A percentile compares a stretch with the other conserved stretches of the same genome.
phyloP scores from a whole-genome alignment of 176 grass and related monocot genomes.

The Phoenix dactylifera region DNA sequence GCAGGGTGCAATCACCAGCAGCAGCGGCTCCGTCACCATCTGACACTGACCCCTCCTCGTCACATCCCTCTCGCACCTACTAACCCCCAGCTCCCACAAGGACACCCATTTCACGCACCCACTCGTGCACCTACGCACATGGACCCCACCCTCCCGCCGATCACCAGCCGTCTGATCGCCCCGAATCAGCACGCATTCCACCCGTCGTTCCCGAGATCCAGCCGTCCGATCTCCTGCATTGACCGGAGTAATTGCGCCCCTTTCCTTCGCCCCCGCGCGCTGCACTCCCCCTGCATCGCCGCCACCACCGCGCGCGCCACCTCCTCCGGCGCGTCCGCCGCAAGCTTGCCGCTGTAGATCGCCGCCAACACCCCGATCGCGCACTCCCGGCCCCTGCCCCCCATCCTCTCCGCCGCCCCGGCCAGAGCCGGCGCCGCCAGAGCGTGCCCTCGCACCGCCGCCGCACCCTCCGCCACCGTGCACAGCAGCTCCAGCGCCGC shows the following conservation, averaged over 20 bases:
- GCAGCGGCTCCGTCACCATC: too few species aligned
- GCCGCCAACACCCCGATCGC: conserved; percentile 76
- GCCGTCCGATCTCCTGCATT: conserved; percentile 59
- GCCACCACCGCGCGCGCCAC: conserved; percentile 68
- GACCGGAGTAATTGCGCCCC: conserved; percentile 71
- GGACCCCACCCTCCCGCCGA: background rate
- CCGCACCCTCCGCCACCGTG: conserved; percentile 49
- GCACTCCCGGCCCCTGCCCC: conserved; percentile 59
- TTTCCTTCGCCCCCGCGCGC: conserved; percentile 65
- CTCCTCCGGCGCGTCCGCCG: conserved; percentile 15
- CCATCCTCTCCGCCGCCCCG: conserved; percentile 51
- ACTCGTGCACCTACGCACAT: background rate
- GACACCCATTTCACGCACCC: background rate
- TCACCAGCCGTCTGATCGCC: background rate
- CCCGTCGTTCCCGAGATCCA: conserved; percentile 29
- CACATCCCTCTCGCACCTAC: conserved; percentile 6
- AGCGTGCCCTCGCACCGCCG: conserved; percentile 35
- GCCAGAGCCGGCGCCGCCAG: conserved; percentile 37
- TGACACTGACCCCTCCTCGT: conserved; percentile 17
- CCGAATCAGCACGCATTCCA: too few species aligned
- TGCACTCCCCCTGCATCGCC: conserved; percentile 90
- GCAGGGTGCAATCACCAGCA: too few species aligned
- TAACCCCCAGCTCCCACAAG: background rate
- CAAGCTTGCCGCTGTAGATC: conserved; percentile 34
- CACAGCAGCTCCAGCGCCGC: conserved; percentile 82